Evolutionary conservation across 805 yeast species (phyloP).

Genomic region (Ogataea thermomethanolica): DNA sequence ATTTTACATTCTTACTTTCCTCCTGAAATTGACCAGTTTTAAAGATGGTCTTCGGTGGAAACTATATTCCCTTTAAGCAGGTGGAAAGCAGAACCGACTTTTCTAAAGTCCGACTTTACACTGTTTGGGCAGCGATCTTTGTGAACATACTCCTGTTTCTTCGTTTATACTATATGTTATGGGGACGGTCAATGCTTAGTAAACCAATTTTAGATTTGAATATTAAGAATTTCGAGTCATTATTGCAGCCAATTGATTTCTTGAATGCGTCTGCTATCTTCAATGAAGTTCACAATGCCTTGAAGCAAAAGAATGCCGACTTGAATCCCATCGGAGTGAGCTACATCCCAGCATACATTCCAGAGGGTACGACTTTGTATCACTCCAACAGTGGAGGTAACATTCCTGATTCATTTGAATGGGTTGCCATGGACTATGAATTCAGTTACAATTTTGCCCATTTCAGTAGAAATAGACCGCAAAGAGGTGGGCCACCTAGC

Average conservation of each 20-base stretch:
- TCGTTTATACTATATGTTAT: neutral
- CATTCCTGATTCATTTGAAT: constrained; percentile 48
- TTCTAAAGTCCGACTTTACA: neutral
- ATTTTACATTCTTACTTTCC: neutral
- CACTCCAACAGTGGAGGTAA: constrained; percentile 43
- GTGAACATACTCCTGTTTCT: constrained; percentile 1
- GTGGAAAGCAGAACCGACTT: neutral
- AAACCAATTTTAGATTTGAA: constrained; percentile 2
- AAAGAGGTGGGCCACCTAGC: neutral
- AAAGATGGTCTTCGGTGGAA: constrained; percentile 1
- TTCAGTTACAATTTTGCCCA: constrained; percentile 50
- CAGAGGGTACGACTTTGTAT: constrained; percentile 54
- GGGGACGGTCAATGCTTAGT: neutral
- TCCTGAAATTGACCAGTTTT: neutral
- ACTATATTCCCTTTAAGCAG: neutral
- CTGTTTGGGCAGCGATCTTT: constrained; percentile 1
- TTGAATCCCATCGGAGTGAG: constrained; percentile 55
- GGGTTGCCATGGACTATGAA: constrained; percentile 65
- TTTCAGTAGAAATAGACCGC: constrained; percentile 17
- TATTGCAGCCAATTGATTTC: constrained; percentile 35
- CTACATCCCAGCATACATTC: constrained; percentile 57
- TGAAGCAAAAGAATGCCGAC: constrained; percentile 50
- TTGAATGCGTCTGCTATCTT: constrained; percentile 53
- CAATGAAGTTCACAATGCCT: constrained; percentile 50
- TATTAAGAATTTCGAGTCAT: constrained; percentile 23